Conservation (phyloP, 352 stramenopile genomes). For the Phytophthora multivora region DNA sequence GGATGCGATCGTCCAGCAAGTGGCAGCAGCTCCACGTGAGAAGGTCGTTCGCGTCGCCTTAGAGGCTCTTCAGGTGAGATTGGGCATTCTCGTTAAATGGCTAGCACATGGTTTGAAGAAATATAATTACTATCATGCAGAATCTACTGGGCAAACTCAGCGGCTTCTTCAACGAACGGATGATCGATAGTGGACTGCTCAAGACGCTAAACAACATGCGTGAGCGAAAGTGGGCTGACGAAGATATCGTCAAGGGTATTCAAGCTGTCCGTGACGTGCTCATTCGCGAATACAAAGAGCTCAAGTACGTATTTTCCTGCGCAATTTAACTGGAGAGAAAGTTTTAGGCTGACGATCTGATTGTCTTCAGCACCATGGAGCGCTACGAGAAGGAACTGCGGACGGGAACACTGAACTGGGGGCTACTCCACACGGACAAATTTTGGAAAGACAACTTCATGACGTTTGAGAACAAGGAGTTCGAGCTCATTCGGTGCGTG, state of each 20-base stretch:
- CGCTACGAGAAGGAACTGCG: slow-evolving; percentile 96
- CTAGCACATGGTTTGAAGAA: not conserved
- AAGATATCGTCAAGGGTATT: slow-evolving; percentile 92
- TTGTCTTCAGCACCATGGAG: slow-evolving; percentile 90
- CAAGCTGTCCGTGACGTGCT: slow-evolving; percentile 80
- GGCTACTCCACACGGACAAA: slow-evolving; percentile 96
- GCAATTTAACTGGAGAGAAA: no score
- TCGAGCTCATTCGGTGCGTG: slow-evolving; percentile 88
- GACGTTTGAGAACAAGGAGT: slow-evolving; percentile 97
- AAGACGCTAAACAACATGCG: slow-evolving; percentile 95
- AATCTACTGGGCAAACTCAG: slow-evolving; percentile 84
- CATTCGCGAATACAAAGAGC: slow-evolving; percentile 87
- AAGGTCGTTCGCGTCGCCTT: slow-evolving; percentile 97
- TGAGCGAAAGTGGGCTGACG: slow-evolving; percentile 95
- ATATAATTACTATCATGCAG: slow-evolving; percentile 31
- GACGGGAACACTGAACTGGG: slow-evolving; percentile 95
- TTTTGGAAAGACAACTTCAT: slow-evolving; percentile 99
- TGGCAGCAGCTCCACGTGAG: slow-evolving; percentile 94
- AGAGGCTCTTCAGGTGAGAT: slow-evolving; percentile 85
- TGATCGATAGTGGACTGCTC: slow-evolving; percentile 96
- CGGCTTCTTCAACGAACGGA: slow-evolving; percentile 91
- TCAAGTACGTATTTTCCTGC: slow-evolving; percentile 63
- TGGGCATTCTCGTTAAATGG: not conserved
- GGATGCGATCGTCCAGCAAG: slow-evolving; percentile 77
- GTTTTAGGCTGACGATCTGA: not conserved